Conservation (phyloP, 139 green algal genomes). For the Picochlorum costavermella region DNA sequence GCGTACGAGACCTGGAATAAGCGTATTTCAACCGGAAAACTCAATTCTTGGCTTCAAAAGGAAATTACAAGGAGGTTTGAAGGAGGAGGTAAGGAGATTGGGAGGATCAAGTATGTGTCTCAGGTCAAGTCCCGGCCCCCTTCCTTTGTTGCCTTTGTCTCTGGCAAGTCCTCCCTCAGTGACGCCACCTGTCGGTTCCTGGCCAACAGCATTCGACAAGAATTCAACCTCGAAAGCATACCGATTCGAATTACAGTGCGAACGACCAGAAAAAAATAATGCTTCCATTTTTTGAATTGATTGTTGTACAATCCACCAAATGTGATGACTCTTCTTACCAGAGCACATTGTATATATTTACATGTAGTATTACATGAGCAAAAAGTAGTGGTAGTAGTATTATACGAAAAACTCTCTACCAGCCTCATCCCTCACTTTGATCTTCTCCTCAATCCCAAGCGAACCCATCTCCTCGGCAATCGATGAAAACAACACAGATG, state of each 20-base stretch:
- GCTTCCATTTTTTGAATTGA: too few species aligned
- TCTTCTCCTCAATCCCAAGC: conserved; percentile 63
- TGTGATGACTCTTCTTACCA: too few species aligned
- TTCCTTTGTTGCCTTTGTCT: conserved; percentile 61
- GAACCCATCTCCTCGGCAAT: conserved; percentile 44
- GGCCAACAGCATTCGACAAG: conserved; percentile 6
- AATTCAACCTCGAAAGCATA: conserved; percentile 26
- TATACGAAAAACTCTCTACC: conserved; percentile 59
- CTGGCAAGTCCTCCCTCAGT: conserved; percentile 18
- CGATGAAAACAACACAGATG: conserved; percentile 47
- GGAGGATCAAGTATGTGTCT: conserved; percentile 50
- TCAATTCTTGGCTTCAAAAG: conserved; percentile 48
- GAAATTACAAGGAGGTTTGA: conserved; percentile 18
- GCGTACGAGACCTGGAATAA: conserved; percentile 58
- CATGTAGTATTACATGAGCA: background rate
- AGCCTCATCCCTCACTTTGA: conserved; percentile 49
- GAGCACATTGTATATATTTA: too few species aligned
- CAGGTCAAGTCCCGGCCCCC: conserved; percentile 65
- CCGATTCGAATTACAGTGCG: conserved; percentile 18
- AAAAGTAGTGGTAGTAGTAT: background rate
- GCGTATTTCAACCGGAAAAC: conserved; percentile 35
- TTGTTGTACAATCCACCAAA: too few species aligned
- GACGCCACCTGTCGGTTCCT: conserved; percentile 10
- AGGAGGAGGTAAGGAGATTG: conserved; percentile 30
- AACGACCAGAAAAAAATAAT: background rate